Evolutionary conservation across 257 asterid species (phyloP).

Genomic region (Nicotiana attenuata): DNA sequence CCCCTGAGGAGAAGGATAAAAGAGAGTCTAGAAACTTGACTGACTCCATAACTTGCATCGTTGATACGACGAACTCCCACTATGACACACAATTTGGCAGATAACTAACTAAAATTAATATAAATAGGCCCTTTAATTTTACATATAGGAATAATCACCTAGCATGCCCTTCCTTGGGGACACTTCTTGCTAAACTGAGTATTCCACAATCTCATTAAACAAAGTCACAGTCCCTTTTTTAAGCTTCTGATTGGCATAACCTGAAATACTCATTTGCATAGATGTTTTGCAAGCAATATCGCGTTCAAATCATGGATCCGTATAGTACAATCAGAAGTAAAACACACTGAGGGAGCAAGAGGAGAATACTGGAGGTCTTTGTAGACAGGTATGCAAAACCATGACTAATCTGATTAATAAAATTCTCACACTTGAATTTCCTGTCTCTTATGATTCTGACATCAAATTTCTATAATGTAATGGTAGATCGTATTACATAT

Average conservation of each 20-base stretch:
- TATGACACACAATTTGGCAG: slow-evolving; percentile 2
- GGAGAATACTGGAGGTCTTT: not conserved
- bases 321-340: not conserved
- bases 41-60: not conserved
- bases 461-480: not conserved
- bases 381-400: not conserved
- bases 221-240: not conserved
- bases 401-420: not conserved
- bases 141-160: not conserved
- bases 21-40: not conserved
- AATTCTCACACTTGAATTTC: not conserved
- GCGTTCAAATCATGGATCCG: not conserved
- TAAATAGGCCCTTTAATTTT: not conserved
- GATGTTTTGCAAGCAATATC: slow-evolving; percentile 11
- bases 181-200: slow-evolving; percentile 31
- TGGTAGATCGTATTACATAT: not conserved
- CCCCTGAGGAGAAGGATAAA: not conserved
- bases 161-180: slow-evolving; percentile 21
- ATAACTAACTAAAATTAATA: not conserved
- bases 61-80: slow-evolving; percentile 18
- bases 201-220: slow-evolving; percentile 19
- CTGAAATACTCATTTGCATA: slow-evolving; percentile 23
- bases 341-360: not conserved
- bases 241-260: not conserved
- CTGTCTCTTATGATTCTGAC: not conserved